Evolutionary conservation across 73 alveolate species (phyloP).

Genomic region (Tetrahymena elliotti): DNA sequence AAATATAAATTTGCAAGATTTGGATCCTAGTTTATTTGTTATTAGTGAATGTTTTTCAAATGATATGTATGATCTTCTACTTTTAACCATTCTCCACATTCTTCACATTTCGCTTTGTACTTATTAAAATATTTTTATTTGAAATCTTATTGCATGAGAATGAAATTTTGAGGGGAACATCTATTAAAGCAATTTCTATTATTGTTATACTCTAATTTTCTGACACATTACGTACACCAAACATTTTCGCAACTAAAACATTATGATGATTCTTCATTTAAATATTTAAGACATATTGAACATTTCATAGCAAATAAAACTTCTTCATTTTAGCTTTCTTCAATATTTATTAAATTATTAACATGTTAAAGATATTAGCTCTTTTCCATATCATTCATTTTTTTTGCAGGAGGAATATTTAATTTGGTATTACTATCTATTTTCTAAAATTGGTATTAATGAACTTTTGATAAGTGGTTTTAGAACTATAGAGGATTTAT

Average conservation of each 20-base stretch:
- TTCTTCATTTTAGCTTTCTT: neutral
- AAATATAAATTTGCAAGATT: neutral
- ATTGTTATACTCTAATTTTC: neutral
- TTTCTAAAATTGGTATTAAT: neutral
- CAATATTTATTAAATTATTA: neutral
- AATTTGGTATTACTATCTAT: neutral
- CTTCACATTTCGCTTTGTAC: neutral
- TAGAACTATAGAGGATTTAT: neutral
- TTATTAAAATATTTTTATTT: neutral
- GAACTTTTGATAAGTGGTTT: neutral
- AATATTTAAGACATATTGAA: neutral
- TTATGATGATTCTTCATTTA: neutral
- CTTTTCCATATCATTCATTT: neutral
- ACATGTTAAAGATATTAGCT: neutral
- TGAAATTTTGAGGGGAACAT: neutral
- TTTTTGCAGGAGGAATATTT: neutral
- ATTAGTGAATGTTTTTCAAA: neutral
- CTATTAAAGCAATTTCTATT: neutral
- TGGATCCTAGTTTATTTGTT: neutral
- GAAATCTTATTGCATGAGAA: neutral
- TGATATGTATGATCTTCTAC: neutral
- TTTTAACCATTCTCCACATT: neutral
- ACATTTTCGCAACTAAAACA: neutral
- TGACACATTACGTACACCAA: neutral
- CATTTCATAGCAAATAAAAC: neutral